Percentiles rank a stretch among this genome's conserved stretches.
Evolutionary conservation across 805 yeast genomes (phyloP).

Genomic region (Kazachstania bromeliacearum): DNA sequence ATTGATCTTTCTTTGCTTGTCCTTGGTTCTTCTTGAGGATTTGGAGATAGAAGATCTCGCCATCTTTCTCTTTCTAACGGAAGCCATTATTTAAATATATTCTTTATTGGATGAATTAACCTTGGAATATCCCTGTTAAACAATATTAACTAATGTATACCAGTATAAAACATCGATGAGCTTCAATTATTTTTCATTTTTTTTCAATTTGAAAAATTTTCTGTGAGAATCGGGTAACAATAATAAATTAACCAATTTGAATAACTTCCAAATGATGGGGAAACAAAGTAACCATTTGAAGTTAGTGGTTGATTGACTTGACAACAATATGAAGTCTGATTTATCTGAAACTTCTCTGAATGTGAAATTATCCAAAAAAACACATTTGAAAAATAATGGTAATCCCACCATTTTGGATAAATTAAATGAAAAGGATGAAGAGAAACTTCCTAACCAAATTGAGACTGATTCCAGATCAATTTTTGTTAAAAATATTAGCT

Average conservation of each 20-base stretch:
- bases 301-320: too few relatives aligned
- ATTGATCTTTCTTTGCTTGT: constrained; percentile 56
- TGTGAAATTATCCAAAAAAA: too few relatives aligned
- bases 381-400: too few relatives aligned
- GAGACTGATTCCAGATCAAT: constrained; percentile 42
- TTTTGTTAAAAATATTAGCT: constrained; percentile 44
- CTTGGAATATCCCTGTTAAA: not conserved
- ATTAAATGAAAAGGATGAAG: too few relatives aligned
- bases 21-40: constrained; percentile 61
- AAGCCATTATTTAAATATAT: constrained; percentile 36
- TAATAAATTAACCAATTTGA: too few relatives aligned
- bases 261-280: too few relatives aligned
- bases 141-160: not conserved
- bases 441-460: not conserved
- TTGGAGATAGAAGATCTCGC: constrained; percentile 61
- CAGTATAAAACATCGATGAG: constrained; percentile 2
- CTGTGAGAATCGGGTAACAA: too few relatives aligned
- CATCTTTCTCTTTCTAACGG: constrained; percentile 82
- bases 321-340: too few relatives aligned
- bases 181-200: not conserved
- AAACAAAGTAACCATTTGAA: too few relatives aligned
- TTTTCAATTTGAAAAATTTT: not conserved
- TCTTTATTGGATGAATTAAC: not conserved
- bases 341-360: too few relatives aligned
- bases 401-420: too few relatives aligned